Conservation (phyloP, 108 stramenopile species). For the Chaetoceros tenuissimus region DNA sequence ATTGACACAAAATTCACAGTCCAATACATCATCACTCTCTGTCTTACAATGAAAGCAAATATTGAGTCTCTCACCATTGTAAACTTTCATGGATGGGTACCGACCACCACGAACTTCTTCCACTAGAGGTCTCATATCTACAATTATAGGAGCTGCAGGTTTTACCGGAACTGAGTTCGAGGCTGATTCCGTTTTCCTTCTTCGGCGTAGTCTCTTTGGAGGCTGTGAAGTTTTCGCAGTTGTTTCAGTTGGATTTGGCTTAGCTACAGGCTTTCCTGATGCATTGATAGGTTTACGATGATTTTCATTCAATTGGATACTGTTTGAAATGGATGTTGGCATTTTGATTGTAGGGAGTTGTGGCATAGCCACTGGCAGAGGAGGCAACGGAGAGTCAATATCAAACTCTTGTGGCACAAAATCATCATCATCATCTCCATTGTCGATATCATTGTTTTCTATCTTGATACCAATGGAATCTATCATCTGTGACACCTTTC, state of each 20-base stretch:
- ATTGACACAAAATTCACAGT: slow-evolving; percentile 65
- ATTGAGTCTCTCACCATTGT: slow-evolving; percentile 32
- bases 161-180: neutral
- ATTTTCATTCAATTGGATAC: neutral
- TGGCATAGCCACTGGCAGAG: neutral
- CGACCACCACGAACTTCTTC: slow-evolving; percentile 62
- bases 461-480: neutral
- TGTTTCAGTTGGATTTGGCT: neutral
- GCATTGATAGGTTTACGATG: neutral
- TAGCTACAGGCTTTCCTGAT: neutral
- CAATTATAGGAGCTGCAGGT: slow-evolving; percentile 24
- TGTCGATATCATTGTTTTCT: neutral
- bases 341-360: neutral
- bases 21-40: slow-evolving; percentile 8
- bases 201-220: neutral
- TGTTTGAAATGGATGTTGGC: neutral
- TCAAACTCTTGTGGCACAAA: neutral
- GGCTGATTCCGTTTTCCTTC: neutral
- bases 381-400: neutral
- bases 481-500: neutral
- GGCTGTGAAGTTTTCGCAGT: too few species aligned
- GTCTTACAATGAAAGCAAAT: slow-evolving; percentile 47
- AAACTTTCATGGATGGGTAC: slow-evolving; percentile 65
- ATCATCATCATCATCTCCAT: neutral
- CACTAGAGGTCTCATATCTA: slow-evolving; percentile 55